Evolutionary conservation across 257 asterid genomes (phyloP).

Genomic region (Hygrophila difformis): DNA sequence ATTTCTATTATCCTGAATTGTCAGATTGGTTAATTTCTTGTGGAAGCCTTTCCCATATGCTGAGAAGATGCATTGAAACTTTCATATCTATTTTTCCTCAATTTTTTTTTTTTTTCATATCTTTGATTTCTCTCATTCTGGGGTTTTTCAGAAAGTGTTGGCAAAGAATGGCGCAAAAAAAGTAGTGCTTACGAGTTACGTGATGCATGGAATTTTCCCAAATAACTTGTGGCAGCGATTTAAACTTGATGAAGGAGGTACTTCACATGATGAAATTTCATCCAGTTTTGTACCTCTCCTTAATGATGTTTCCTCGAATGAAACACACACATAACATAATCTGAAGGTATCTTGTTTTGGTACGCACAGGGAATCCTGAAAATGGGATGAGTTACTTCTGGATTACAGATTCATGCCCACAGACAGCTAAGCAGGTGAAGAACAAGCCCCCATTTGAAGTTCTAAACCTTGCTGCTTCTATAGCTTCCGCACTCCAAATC

Average conservation of each 20-base stretch:
- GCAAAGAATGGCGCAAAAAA: conserved; percentile 83
- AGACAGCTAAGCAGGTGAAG: conserved; percentile 73
- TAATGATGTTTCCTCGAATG: no score
- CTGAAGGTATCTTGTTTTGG: neutral
- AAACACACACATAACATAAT: conserved; percentile 2
- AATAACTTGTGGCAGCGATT: conserved; percentile 86
- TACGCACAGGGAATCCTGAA: conserved; percentile 59
- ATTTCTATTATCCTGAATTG: no score
- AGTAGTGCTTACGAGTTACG: conserved; percentile 89
- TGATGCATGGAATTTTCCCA: conserved; percentile 95
- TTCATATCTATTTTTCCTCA: no score
- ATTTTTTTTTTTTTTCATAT: no score
- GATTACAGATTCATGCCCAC: conserved; percentile 96
- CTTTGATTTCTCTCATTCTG: no score
- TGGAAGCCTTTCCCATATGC: no score
- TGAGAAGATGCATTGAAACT: no score
- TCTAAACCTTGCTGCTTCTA: conserved; percentile 76
- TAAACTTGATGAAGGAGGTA: conserved; percentile 65
- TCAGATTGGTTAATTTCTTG: no score
- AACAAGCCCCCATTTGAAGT: conserved; percentile 70
- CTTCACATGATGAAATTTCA: conserved; percentile 6
- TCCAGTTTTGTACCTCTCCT: neutral
- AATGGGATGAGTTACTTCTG: conserved; percentile 78
- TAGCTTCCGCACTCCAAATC: conserved; percentile 83
- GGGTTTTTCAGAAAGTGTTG: conserved; percentile 79